Conservation (phyloP, 2,329 filamentous ascomycete genomes). For the Fusarium stilboides region DNA sequence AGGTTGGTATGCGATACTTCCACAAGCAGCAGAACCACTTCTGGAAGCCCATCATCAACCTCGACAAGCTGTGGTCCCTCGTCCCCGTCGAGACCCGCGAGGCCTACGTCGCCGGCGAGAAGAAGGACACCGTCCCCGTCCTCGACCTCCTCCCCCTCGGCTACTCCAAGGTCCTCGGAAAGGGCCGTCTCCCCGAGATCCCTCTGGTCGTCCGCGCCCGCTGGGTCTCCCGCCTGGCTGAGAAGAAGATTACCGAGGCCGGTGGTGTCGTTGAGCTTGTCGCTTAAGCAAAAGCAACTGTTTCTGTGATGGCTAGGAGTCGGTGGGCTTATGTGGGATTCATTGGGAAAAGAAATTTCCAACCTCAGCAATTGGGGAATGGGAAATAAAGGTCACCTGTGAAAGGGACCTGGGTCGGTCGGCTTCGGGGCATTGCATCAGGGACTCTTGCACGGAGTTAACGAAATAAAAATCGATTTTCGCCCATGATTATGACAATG, state of each 20-base stretch:
- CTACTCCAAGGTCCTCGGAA: slow-evolving; percentile 99
- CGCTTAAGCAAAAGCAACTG: slow-evolving; percentile 69
- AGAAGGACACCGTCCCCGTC: slow-evolving; percentile 94
- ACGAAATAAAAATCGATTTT: slow-evolving; percentile 60
- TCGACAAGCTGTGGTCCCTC: slow-evolving; percentile 99
- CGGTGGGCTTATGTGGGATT: slow-evolving; percentile 52
- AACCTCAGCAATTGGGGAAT: slow-evolving; percentile 36
- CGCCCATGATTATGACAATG: slow-evolving; percentile 50
- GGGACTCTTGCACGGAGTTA: slow-evolving; percentile 59
- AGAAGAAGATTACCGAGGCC: slow-evolving; percentile 99
- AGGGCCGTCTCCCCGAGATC: slow-evolving; percentile 94
- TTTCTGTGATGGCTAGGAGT: slow-evolving; percentile 49
- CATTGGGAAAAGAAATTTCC: slow-evolving; percentile 49
- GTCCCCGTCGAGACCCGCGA: slow-evolving; percentile 94
- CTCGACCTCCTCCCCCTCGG: slow-evolving; percentile 97
- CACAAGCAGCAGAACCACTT: slow-evolving; percentile 96
- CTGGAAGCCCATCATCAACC: slow-evolving; percentile 99
- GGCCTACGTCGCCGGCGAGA: slow-evolving; percentile 84
- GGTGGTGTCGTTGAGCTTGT: slow-evolving; percentile 97
- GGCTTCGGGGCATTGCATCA: slow-evolving; percentile 61
- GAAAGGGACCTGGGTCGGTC: slow-evolving; percentile 54
- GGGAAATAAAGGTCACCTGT: slow-evolving; percentile 44
- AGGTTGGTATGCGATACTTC: slow-evolving; percentile 96
- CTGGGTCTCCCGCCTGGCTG: slow-evolving; percentile 95
- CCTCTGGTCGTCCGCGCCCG: slow-evolving; percentile 95